Evolutionary conservation across 176 grass and related monocot genomes (phyloP).

Genomic region (Oryza longistaminata): DNA sequence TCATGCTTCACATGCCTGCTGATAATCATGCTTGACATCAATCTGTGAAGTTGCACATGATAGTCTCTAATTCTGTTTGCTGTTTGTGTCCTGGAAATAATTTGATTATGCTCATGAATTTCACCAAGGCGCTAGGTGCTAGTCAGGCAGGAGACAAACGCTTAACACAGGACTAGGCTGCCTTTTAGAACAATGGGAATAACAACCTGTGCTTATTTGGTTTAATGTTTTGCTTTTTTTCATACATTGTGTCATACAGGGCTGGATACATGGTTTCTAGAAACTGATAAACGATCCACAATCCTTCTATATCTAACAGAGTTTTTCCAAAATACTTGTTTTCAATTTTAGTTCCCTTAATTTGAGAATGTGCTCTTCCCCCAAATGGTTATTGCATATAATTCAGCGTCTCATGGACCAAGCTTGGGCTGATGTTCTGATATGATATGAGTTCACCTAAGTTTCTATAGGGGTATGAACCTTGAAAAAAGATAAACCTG

Average conservation of each 20-base stretch:
- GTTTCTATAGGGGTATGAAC: neutral
- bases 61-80: neutral
- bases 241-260: neutral
- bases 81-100: neutral
- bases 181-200: neutral
- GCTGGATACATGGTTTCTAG: neutral
- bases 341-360: neutral
- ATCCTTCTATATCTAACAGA: neutral
- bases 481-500: neutral
- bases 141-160: neutral
- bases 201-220: neutral
- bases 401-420: neutral
- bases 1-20: neutral
- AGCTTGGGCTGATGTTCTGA: neutral
- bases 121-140: neutral
- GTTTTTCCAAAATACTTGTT: neutral
- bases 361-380: neutral
- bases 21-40: neutral
- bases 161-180: neutral
- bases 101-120: constrained; percentile 3
- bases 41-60: neutral
- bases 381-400: neutral
- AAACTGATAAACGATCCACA: neutral
- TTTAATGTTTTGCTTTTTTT: neutral
- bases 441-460: neutral